phyloP scores from a whole-genome alignment of 1,284 basidiomycete species.

The Inonotus obliquus region DNA sequence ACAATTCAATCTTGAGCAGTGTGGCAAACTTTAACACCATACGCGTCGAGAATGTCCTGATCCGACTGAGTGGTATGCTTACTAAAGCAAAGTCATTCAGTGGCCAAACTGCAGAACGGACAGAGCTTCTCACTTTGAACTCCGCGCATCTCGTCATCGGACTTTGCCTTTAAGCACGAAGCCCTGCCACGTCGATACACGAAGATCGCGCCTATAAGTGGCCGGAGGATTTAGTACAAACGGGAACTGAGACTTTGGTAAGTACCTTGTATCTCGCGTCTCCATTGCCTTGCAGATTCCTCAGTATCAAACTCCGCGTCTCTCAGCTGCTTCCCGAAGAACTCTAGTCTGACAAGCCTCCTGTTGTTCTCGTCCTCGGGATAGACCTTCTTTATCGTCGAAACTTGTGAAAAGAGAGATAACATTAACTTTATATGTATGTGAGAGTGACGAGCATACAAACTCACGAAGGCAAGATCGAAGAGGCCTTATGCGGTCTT shows the following conservation, averaged over 20 bases:
- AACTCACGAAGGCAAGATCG: conserved; percentile 48
- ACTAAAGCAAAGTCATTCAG: conserved; percentile 26
- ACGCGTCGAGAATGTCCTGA: conserved; percentile 25
- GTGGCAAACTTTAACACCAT: conserved; percentile 20
- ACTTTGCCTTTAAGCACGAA: conserved; percentile 28
- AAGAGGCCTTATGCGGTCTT: conserved; percentile 50
- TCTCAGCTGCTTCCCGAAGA: conserved; percentile 29
- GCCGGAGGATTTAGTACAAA: not conserved
- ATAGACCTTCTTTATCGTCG: conserved; percentile 35
- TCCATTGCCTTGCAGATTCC: conserved; percentile 59
- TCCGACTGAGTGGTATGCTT: conserved; percentile 49
- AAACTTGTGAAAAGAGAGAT: conserved; percentile 32
- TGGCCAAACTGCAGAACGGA: not conserved
- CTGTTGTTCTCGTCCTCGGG: conserved; percentile 44
- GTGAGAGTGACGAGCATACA: not conserved
- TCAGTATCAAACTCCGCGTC: conserved; percentile 53
- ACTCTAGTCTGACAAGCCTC: conserved; percentile 36
- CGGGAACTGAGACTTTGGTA: not conserved
- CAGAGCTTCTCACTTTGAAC: conserved; percentile 32
- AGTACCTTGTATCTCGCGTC: conserved; percentile 45
- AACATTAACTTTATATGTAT: too few relatives aligned
- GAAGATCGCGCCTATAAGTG: conserved; percentile 39
- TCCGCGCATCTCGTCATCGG: conserved; percentile 38
- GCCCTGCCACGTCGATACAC: conserved; percentile 41
- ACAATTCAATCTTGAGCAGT: conserved; percentile 4